These are phyloP conservation scores for Oryza brachyantha DNA, from an alignment of 176 grass and related monocot species.

Conservation along the genomic window DNA sequence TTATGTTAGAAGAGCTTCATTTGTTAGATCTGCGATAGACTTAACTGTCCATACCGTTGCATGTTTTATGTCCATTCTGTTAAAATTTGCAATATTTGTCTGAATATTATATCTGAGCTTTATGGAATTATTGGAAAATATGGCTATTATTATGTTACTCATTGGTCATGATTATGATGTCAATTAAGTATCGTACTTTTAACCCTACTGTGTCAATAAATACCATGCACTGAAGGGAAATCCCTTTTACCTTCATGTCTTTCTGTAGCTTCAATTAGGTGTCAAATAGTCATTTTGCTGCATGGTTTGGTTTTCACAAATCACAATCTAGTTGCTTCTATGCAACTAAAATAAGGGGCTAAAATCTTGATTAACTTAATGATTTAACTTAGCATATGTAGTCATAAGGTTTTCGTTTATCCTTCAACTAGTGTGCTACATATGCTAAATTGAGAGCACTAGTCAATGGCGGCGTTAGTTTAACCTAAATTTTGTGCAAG, in stretches of 20 bases:
- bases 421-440: background rate
- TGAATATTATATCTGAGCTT: background rate
- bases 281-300: background rate
- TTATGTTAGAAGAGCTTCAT: background rate
- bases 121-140: background rate
- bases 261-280: background rate
- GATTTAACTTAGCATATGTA: background rate
- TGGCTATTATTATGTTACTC: background rate
- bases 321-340: background rate
- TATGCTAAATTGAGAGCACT: background rate
- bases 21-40: background rate
- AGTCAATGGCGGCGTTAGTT: background rate
- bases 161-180: too few relatives aligned
- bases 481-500: background rate
- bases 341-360: too few relatives aligned
- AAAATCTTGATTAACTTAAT: background rate
- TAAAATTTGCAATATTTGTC: background rate
- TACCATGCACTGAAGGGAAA: too few relatives aligned
- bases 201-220: background rate
- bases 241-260: background rate
- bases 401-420: background rate
- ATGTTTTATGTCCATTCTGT: background rate
- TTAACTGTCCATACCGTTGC: background rate
- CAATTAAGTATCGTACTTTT: background rate
- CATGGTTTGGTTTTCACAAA: background rate